Percentiles rank a stretch among this genome's conserved stretches.
These are phyloP conservation scores for Tricholoma saponaceum DNA, from an alignment of 768 basidiomycete genomes.

Conservation along the genomic window DNA sequence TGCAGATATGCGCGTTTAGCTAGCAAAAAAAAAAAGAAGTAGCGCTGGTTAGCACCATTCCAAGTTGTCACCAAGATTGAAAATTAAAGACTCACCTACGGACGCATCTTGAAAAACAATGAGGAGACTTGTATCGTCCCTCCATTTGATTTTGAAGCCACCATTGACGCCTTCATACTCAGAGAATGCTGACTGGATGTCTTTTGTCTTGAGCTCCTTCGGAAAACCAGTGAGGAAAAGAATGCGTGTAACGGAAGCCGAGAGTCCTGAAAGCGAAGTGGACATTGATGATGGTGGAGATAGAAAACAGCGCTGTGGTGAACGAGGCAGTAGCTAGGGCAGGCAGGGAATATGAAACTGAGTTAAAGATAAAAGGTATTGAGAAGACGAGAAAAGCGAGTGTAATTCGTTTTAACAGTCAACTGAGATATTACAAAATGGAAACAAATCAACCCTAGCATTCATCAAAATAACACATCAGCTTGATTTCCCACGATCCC, in stretches of 20 bases:
- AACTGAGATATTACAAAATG: slow-evolving; percentile 14
- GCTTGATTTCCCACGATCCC: slow-evolving; percentile 13
- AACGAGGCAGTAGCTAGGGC: slow-evolving; percentile 15
- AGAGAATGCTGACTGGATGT: slow-evolving; percentile 86
- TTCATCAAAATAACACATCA: slow-evolving; percentile 2
- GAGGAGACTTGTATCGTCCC: slow-evolving; percentile 91
- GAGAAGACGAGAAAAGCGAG: slow-evolving; percentile 16
- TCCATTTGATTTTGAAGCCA: slow-evolving; percentile 99
- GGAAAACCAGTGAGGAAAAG: slow-evolving; percentile 90
- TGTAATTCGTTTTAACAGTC: slow-evolving; percentile 12
- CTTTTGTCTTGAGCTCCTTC: slow-evolving; percentile 95
- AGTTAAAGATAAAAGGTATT: slow-evolving; percentile 14
- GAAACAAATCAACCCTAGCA: not conserved
- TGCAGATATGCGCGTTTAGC: slow-evolving; percentile 95
- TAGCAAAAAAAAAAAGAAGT: slow-evolving; percentile 23
- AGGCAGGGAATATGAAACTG: slow-evolving; percentile 7
- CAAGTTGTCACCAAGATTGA: not conserved
- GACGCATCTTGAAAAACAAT: slow-evolving; percentile 92
- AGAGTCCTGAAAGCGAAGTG: slow-evolving; percentile 73
- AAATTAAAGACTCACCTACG: slow-evolving; percentile 60
- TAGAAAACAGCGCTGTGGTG: slow-evolving; percentile 14
- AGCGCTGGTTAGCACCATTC: not conserved
- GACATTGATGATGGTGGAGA: slow-evolving; percentile 45
- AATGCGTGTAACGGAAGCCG: slow-evolving; percentile 95
- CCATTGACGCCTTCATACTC: slow-evolving; percentile 85